phyloP scores from a whole-genome alignment of 148 eudicot genomes.

The Suaeda aralocaspica region DNA sequence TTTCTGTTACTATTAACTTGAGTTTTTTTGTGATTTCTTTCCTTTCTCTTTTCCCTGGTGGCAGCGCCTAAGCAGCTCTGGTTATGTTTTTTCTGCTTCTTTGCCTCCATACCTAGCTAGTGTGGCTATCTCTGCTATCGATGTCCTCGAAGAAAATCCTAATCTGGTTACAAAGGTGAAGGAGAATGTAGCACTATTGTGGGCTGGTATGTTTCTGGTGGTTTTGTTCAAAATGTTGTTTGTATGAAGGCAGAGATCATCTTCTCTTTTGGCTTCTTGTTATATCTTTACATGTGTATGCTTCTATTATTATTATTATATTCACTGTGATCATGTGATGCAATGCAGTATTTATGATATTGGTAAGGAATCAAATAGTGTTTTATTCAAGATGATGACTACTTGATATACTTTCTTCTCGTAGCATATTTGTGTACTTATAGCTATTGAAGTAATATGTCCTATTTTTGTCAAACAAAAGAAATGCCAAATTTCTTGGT shows the following conservation, averaged over 20 bases:
- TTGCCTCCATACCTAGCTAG: slow-evolving; percentile 95
- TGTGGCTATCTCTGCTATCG: slow-evolving; percentile 93
- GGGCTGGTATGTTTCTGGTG: slow-evolving; percentile 51
- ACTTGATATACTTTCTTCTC: neutral
- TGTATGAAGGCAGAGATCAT: neutral
- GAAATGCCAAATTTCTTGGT: neutral
- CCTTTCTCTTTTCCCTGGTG: slow-evolving; percentile 18
- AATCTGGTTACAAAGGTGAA: slow-evolving; percentile 49
- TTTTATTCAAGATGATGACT: neutral
- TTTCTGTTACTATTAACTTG: neutral
- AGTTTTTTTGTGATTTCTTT: neutral
- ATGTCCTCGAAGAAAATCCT: slow-evolving; percentile 79
- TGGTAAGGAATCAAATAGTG: neutral
- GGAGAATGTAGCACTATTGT: slow-evolving; percentile 53
- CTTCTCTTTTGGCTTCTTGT: neutral
- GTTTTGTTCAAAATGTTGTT: neutral
- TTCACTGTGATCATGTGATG: neutral
- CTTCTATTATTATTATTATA: neutral
- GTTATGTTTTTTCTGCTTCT: slow-evolving; percentile 96
- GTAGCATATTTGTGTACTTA: neutral
- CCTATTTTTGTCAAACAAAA: neutral
- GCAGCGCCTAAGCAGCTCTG: slow-evolving; percentile 97
- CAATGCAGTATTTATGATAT: neutral
- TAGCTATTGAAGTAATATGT: neutral
- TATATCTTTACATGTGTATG: neutral